A percentile compares a stretch with the other conserved stretches of the same genome.
Evolutionary conservation across 345 rosid genomes (phyloP).

Genomic region (Cardamine occulta): DNA sequence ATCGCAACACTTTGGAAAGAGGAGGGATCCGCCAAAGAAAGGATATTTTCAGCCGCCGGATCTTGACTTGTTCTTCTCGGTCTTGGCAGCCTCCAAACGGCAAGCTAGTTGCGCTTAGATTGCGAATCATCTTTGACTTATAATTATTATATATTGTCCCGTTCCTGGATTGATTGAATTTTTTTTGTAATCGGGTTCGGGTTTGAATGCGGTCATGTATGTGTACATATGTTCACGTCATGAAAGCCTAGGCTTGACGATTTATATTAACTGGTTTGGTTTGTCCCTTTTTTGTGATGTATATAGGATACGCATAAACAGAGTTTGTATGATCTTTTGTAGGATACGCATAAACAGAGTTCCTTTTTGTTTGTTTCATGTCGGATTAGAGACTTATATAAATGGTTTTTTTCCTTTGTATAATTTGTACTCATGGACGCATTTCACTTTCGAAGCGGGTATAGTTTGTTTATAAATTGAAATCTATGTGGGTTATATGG

Average conservation of each 20-base stretch:
- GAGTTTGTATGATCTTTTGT: conserved; percentile 7
- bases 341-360: background rate
- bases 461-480: background rate
- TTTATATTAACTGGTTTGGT: background rate
- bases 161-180: background rate
- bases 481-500: background rate
- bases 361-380: conserved; percentile 12
- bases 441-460: background rate
- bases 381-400: background rate
- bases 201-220: conserved; percentile 20
- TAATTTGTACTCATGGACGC: background rate
- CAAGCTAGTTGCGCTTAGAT: conserved; percentile 33
- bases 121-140: conserved; percentile 24
- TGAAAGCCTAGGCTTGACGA: conserved; percentile 6
- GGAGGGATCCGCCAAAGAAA: conserved; percentile 52
- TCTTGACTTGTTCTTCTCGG: conserved; percentile 58
- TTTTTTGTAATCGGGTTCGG: conserved; percentile 11
- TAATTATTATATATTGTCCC: background rate
- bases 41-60: conserved; percentile 79
- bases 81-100: conserved; percentile 34
- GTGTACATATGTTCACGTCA: conserved; percentile 1
- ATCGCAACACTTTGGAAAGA: background rate
- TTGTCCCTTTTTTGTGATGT: background rate
- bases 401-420: background rate
- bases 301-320: background rate